Conservation (phyloP, 1,139 yeast species). For the Debaryomyces singareniensis region DNA sequence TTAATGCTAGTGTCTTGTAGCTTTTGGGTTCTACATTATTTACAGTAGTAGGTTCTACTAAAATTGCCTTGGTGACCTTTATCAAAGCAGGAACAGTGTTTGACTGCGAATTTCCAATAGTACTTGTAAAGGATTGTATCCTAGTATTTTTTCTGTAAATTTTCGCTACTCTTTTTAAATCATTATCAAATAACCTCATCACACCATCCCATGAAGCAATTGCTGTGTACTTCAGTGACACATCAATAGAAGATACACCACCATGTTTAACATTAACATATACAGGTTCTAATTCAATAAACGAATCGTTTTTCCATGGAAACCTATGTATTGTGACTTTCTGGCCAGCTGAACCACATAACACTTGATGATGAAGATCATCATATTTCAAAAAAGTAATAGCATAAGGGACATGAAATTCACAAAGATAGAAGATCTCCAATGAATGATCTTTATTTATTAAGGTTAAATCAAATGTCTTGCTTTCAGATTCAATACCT, state of each 20-base stretch:
- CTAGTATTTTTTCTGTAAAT: constrained; percentile 3
- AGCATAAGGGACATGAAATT: constrained; percentile 46
- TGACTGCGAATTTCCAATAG: constrained; percentile 5
- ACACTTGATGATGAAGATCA: constrained; percentile 10
- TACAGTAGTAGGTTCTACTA: not conserved
- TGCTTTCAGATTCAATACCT: too few relatives aligned
- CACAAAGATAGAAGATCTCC: constrained; percentile 15
- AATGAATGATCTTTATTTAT: constrained; percentile 17
- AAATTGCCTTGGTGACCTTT: not conserved
- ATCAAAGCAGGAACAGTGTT: constrained; percentile 8
- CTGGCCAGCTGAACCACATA: constrained; percentile 41
- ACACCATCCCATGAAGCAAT: constrained; percentile 40
- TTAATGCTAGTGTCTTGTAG: not conserved
- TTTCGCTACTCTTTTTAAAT: constrained; percentile 6
- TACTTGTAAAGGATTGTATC: constrained; percentile 4
- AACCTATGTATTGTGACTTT: constrained; percentile 21
- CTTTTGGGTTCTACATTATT: not conserved
- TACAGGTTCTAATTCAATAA: too few relatives aligned
- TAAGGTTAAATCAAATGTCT: constrained; percentile 9
- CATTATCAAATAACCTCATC: constrained; percentile 16
- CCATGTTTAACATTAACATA: constrained; percentile 11
- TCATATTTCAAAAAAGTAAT: constrained; percentile 30
- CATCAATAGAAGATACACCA: constrained; percentile 17
- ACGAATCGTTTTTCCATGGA: not conserved
- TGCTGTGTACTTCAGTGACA: constrained; percentile 7